A percentile compares a stretch with the other conserved stretches of the same genome.
Evolutionary conservation across 768 basidiomycete genomes (phyloP).

Genomic region (Russula sp.): DNA sequence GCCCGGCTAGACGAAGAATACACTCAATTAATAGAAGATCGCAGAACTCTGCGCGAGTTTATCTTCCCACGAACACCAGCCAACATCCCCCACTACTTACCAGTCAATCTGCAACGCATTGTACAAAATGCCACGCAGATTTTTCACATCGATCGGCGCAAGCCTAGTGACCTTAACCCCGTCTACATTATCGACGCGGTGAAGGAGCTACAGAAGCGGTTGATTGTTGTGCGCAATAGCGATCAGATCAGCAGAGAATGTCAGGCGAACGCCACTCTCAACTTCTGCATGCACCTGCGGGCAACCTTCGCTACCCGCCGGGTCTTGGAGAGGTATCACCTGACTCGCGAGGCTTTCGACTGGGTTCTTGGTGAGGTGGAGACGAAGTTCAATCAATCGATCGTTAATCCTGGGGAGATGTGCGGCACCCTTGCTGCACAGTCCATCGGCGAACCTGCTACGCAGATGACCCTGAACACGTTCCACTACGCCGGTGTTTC

Average conservation of each 20-base stretch:
- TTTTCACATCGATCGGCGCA: constrained; percentile 93
- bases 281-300: constrained; percentile 91
- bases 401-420: constrained; percentile 97
- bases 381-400: constrained; percentile 88
- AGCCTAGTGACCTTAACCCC: constrained; percentile 89
- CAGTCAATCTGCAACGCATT: constrained; percentile 93
- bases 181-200: constrained; percentile 80
- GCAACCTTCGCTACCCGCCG: constrained; percentile 82
- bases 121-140: constrained; percentile 94
- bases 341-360: constrained; percentile 91
- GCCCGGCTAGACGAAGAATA: constrained; percentile 78
- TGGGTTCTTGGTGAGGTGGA: constrained; percentile 97
- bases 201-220: constrained; percentile 61
- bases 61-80: constrained; percentile 77
- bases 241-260: constrained; percentile 70
- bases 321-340: constrained; percentile 81
- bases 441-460: constrained; percentile 98
- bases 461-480: constrained; percentile 99
- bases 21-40: constrained; percentile 59
- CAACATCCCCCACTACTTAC: constrained; percentile 74
- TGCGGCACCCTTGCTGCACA: constrained; percentile 97
- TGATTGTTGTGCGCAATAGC: constrained; percentile 84
- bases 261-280: constrained; percentile 84
- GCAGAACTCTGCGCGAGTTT: constrained; percentile 70
- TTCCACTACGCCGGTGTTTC: constrained; percentile 99